phyloP scores from a whole-genome alignment of 108 stramenopile species.

The Stephanodiscus triporus region DNA sequence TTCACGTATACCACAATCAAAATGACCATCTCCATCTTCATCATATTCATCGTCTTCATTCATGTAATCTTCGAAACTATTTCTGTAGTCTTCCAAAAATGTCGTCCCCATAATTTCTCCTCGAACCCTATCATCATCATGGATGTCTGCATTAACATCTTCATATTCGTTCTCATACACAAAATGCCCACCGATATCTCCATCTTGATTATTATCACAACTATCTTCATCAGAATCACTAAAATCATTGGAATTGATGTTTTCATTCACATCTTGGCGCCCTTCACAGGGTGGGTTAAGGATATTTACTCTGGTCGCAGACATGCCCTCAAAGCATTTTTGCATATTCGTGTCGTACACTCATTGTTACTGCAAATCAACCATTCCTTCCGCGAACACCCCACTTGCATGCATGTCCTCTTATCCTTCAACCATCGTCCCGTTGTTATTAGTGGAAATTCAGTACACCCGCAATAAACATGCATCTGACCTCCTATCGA shows the following conservation, averaged over 20 bases:
- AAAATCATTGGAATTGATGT: background rate
- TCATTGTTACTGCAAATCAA: background rate
- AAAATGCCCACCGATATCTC: constrained; percentile 7
- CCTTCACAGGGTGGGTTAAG: background rate
- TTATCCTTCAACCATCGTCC: background rate
- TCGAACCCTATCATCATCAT: too few species aligned
- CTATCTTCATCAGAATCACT: background rate
- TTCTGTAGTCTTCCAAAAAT: too few species aligned
- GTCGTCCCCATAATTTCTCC: too few species aligned
- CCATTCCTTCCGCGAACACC: background rate
- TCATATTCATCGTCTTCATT: constrained; percentile 1
- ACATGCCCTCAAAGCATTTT: background rate
- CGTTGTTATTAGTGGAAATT: constrained; percentile 6
- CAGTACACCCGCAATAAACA: constrained; percentile 4
- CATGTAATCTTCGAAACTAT: background rate
- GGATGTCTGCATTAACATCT: background rate
- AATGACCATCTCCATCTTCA: background rate
- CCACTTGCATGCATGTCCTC: background rate
- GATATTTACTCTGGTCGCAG: background rate
- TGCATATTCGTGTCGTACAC: constrained; percentile 1
- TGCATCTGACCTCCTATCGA: constrained; percentile 6
- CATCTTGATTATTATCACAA: constrained; percentile 5
- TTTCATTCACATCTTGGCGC: background rate
- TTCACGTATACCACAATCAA: constrained; percentile 1
- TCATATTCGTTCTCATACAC: constrained; percentile 7